Conservation (phyloP, 2,329 filamentous ascomycete species). For the Colletotrichum simmondsii region DNA sequence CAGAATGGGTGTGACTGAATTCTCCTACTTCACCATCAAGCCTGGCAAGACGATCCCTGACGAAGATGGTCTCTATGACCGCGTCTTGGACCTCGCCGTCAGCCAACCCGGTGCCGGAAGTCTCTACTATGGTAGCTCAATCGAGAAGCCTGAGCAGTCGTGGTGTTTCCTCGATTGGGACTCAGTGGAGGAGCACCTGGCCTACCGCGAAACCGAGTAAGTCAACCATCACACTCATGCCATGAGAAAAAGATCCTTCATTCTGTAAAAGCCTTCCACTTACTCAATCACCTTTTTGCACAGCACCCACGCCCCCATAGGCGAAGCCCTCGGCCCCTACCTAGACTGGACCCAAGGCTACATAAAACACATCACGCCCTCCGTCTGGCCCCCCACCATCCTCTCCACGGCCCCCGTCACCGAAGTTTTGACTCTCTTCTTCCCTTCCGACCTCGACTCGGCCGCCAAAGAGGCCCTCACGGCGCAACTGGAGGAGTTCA, state of each 20-base stretch:
- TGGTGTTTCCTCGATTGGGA: constrained; percentile 43
- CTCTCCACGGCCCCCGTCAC: constrained; percentile 13
- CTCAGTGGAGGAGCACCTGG: constrained; percentile 34
- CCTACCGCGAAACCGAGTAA: constrained; percentile 36
- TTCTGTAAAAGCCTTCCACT: fast-evolving
- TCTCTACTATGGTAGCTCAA: constrained; percentile 38
- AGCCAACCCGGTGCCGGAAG: constrained; percentile 37
- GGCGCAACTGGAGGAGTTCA: constrained; percentile 26
- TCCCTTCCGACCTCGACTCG: constrained; percentile 26
- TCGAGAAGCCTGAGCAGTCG: constrained; percentile 39
- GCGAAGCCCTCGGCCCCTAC: not conserved
- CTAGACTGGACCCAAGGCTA: not conserved
- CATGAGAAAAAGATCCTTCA: not conserved
- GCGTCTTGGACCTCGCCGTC: constrained; percentile 35
- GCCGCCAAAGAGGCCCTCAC: not conserved
- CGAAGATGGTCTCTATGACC: constrained; percentile 32
- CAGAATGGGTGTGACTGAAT: constrained; percentile 37
- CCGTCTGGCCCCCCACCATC: constrained; percentile 1
- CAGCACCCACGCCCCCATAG: not conserved
- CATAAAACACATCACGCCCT: constrained; percentile 56
- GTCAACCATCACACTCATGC: not conserved
- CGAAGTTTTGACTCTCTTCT: constrained; percentile 31
- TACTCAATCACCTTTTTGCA: no score
- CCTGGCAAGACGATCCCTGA: constrained; percentile 33
- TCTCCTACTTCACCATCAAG: constrained; percentile 37